Evolutionary conservation across 805 yeast genomes (phyloP).

Genomic region (Candida pseudoglaebosa): DNA sequence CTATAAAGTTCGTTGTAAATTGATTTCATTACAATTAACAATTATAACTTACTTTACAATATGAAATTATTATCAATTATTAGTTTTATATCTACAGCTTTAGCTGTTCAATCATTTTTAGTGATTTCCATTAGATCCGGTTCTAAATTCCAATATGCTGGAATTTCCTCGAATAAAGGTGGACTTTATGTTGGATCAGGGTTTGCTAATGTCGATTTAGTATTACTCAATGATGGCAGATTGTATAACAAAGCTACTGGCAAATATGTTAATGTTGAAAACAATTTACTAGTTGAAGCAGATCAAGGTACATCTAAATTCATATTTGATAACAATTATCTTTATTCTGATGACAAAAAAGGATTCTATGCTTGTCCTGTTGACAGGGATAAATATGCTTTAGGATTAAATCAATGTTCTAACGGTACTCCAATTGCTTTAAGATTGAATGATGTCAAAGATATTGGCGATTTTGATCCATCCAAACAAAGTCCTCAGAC

Average conservation of each 20-base stretch:
- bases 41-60: neutral
- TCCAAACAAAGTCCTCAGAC: neutral
- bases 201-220: conserved; percentile 13
- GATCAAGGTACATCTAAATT: conserved; percentile 8
- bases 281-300: conserved; percentile 2
- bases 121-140: conserved; percentile 23
- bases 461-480: neutral
- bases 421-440: conserved; percentile 28
- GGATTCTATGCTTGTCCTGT: conserved; percentile 7
- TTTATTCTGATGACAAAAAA: conserved; percentile 3
- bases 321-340: conserved; percentile 9
- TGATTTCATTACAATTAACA: neutral
- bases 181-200: conserved; percentile 9
- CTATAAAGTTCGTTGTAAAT: neutral
- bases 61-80: conserved; percentile 14
- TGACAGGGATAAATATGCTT: conserved; percentile 19
- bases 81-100: conserved; percentile 20
- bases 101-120: conserved; percentile 19
- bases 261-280: conserved; percentile 12
- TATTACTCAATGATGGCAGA: conserved; percentile 20
- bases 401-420: conserved; percentile 21
- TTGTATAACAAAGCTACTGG: conserved; percentile 17
- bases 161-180: conserved; percentile 7
- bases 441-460: conserved; percentile 12
- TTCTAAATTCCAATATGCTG: conserved; percentile 19